phyloP scores from a whole-genome alignment of 2,329 filamentous ascomycete genomes.

The Microcyclospora tardicrescens region DNA sequence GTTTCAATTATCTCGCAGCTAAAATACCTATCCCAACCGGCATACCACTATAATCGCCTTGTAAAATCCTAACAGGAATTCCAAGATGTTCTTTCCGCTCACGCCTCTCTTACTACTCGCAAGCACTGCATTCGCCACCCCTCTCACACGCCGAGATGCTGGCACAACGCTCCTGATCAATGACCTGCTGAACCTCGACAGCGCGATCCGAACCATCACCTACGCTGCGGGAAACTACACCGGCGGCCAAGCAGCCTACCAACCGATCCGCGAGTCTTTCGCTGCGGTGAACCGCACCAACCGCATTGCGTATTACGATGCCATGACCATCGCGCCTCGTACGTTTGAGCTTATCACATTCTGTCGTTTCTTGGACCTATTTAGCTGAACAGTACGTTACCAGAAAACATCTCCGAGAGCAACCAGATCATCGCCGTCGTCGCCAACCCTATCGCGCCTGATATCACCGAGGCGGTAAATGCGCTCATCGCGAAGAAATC shows the following conservation, averaged over 20 bases:
- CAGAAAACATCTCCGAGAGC: conserved; percentile 9
- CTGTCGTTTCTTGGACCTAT: no score
- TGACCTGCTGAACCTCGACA: conserved; percentile 9
- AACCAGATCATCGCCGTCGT: conserved; percentile 12
- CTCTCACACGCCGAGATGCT: conserved; percentile 8
- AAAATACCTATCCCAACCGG: no score
- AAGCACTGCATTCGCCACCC: conserved; percentile 2
- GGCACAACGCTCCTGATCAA: conserved; percentile 9
- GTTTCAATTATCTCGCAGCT: no score
- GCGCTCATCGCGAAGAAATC: conserved; percentile 12
- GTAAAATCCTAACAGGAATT: no score
- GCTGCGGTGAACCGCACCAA: conserved; percentile 12
- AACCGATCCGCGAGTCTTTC: conserved; percentile 10
- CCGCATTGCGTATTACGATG: conserved; percentile 12
- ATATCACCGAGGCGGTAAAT: conserved; percentile 11
- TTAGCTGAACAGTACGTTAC: no score
- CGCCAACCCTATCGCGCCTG: conserved; percentile 10
- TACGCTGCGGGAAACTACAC: conserved; percentile 8
- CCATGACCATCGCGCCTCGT: conserved; percentile 13
- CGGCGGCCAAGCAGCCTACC: conserved; percentile 8
- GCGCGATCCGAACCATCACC: conserved; percentile 9
- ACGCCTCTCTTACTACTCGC: no score
- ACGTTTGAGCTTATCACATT: background rate
- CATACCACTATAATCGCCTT: no score
- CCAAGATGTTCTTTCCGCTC: no score